These are phyloP conservation scores for Hortaea sp. DNA, from an alignment of 2,329 filamentous ascomycete species.

Conservation along the genomic window DNA sequence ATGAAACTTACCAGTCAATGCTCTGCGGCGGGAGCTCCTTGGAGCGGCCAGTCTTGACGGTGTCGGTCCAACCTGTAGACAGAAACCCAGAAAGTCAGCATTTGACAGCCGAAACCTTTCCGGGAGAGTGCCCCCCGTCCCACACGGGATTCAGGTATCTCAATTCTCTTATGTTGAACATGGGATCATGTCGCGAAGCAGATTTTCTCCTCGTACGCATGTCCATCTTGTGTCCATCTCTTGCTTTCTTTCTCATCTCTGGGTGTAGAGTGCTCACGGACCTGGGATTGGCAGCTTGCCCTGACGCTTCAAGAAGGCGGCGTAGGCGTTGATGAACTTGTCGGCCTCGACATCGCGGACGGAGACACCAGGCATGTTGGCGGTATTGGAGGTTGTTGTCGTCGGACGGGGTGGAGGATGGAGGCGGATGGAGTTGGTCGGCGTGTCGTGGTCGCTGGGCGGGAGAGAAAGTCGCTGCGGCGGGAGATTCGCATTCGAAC, in stretches of 20 bases:
- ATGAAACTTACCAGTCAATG: conserved; percentile 77
- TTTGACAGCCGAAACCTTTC: conserved; percentile 12
- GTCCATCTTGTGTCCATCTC: neutral
- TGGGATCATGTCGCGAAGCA: neutral
- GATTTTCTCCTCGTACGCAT: neutral
- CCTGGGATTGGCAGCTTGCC: conserved; percentile 85
- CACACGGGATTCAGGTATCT: conserved; percentile 45
- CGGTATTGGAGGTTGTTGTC: conserved; percentile 32
- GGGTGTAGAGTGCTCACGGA: conserved; percentile 38
- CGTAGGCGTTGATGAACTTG: conserved; percentile 80
- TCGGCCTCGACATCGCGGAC: conserved; percentile 84
- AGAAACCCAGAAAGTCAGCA: conserved; percentile 32
- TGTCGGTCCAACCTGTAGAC: conserved; percentile 90
- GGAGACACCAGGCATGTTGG: conserved; percentile 70
- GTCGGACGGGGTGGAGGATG: conserved; percentile 1
- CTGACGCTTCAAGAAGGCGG: conserved; percentile 86
- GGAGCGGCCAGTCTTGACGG: conserved; percentile 93
- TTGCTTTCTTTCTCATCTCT: conserved; percentile 13
- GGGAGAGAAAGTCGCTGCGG: neutral
- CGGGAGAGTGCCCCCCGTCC: conserved; percentile 32
- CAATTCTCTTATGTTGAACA: conserved; percentile 9
- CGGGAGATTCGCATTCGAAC: neutral
- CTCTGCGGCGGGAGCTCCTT: conserved; percentile 98
- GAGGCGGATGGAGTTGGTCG: conserved; percentile 3
- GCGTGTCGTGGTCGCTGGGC: neutral